Base-by-base conservation (phyloP, 495 filamentous ascomycete species). In the Aspergillus conjunctus region DNA sequence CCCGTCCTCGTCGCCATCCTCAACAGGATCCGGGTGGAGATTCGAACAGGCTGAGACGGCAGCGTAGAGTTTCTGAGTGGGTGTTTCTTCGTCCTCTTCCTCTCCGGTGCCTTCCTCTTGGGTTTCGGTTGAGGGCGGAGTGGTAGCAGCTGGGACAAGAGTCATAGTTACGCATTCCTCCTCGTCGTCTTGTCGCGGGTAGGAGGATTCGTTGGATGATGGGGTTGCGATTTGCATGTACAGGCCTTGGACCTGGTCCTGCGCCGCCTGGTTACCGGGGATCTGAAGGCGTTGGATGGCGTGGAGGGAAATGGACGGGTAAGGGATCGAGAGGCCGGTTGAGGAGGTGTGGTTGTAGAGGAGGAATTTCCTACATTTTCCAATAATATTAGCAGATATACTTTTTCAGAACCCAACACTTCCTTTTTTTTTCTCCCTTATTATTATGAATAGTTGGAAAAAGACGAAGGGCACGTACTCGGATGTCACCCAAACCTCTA, bases 11-110 rank as follows among this genome's bases (percentile, higher is more conserved):
- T 80, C 79, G 0, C 81, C 77, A 0, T 83, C 83, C 26, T 72
- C 71, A n/a, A 77, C 70, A 0, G 90, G 86, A 66, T 97, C 93
- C 0, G 94, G 94, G 71, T 98, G 91, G 17, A 98, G 74, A 66
- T 97, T 90, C 14, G 92, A 89, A 75, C 94, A 97, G 0, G 87
- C 85, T 1, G 91, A 90, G 15, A 98, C 83, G 4, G 92, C 92
- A 4, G 82, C 79, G 78, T 88, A 98, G 11, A 97, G 82, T 7
- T 69, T 66, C 41, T 86, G 77, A 14, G 75, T 79, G 7, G 77
- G 74, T 4, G 77, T 71, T 39, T 78, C 72, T 32, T 64, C 65
- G 26, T 69, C 59, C 14, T 66, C 66, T 5, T 68, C 56, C 0
- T 73, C 68, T 51, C 77, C 73, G 20, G 17, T 33, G 3, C 10